A percentile compares a stretch with the other conserved stretches of the same genome.
Conservation (phyloP, 192 early-diverging fungal genomes). For the Thamnidium elegans region DNA sequence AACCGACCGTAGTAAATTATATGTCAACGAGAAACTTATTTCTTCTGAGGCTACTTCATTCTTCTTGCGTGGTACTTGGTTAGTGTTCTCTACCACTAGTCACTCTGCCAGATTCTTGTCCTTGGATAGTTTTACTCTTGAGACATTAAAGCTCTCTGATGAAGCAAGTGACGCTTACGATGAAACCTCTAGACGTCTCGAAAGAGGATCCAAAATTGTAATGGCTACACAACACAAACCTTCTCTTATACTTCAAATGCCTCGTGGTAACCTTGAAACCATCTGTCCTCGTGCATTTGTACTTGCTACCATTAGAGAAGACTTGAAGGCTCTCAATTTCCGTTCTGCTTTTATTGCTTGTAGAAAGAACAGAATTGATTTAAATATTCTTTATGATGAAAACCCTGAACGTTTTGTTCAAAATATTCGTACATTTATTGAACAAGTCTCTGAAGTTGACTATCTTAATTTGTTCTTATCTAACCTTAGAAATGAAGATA, state of each 20-base stretch:
- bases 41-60: slow-evolving; percentile 84
- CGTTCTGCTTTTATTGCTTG: slow-evolving; percentile 76
- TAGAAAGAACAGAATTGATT: slow-evolving; percentile 88
- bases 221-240: slow-evolving; percentile 66
- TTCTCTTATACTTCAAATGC: slow-evolving; percentile 86
- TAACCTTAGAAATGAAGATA: slow-evolving; percentile 79
- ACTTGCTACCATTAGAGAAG: slow-evolving; percentile 62
- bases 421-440: slow-evolving; percentile 69
- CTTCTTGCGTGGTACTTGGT: slow-evolving; percentile 73
- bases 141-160: slow-evolving; percentile 45
- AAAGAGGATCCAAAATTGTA: slow-evolving; percentile 89
- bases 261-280: slow-evolving; percentile 95
- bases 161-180: slow-evolving; percentile 51
- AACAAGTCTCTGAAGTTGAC: slow-evolving; percentile 76
- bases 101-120: slow-evolving; percentile 78
- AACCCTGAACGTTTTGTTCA: slow-evolving; percentile 63
- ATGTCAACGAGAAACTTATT: slow-evolving; percentile 66
- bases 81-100: slow-evolving; percentile 82
- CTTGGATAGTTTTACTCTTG: slow-evolving; percentile 31
- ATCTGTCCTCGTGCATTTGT: slow-evolving; percentile 89
- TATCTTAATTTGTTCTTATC: slow-evolving; percentile 90
- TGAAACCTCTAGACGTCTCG: slow-evolving; percentile 74
- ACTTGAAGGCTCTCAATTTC: slow-evolving; percentile 66
- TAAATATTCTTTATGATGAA: slow-evolving; percentile 90
- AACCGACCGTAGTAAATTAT: slow-evolving; percentile 80